A percentile compares a stretch with the other conserved stretches of the same genome.
These are phyloP conservation scores for Didymella exigua DNA, from an alignment of 2,329 filamentous ascomycete species.

Conservation along the genomic window DNA sequence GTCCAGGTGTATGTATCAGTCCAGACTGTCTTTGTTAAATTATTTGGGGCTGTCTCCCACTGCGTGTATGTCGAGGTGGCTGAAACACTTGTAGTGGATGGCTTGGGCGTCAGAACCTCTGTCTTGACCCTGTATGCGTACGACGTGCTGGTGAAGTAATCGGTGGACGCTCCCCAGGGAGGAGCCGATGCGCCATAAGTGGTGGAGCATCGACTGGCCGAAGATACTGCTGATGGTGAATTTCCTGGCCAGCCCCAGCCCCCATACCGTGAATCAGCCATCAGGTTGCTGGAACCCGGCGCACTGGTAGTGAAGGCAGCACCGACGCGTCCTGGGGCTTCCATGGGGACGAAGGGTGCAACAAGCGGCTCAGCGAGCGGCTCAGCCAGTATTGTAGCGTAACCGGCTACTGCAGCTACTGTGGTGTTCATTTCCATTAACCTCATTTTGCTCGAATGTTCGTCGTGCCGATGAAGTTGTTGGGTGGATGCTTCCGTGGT, in stretches of 20 bases:
- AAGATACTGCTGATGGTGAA: slow-evolving; percentile 1
- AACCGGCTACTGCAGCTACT: slow-evolving; percentile 1
- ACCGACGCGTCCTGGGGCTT: not conserved
- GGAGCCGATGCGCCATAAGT: slow-evolving; percentile 5
- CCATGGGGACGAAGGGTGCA: not conserved
- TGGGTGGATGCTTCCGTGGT: not conserved
- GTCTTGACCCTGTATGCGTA: slow-evolving; percentile 14
- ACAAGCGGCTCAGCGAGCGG: not conserved
- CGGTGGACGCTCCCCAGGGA: slow-evolving; percentile 10
- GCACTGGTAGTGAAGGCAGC: not conserved
- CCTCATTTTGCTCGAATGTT: slow-evolving; percentile 1
- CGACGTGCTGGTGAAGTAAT: slow-evolving; percentile 13
- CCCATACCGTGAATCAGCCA: not conserved
- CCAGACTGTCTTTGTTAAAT: slow-evolving; percentile 12
- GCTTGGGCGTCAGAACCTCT: slow-evolving; percentile 13
- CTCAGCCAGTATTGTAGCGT: not conserved
- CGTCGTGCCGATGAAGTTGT: not conserved
- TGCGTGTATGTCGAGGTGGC: slow-evolving; percentile 12
- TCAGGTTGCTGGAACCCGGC: not conserved
- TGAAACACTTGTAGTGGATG: slow-evolving; percentile 10
- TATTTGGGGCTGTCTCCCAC: slow-evolving; percentile 10
- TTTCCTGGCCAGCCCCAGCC: not conserved
- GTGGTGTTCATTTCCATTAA: slow-evolving; percentile 7
- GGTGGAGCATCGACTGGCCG: slow-evolving; percentile 10
- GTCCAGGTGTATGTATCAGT: slow-evolving; percentile 18